A percentile compares a stretch with the other conserved stretches of the same genome.
Conservation (phyloP, 2,329 filamentous ascomycete genomes). For the Microcera coccophila region DNA sequence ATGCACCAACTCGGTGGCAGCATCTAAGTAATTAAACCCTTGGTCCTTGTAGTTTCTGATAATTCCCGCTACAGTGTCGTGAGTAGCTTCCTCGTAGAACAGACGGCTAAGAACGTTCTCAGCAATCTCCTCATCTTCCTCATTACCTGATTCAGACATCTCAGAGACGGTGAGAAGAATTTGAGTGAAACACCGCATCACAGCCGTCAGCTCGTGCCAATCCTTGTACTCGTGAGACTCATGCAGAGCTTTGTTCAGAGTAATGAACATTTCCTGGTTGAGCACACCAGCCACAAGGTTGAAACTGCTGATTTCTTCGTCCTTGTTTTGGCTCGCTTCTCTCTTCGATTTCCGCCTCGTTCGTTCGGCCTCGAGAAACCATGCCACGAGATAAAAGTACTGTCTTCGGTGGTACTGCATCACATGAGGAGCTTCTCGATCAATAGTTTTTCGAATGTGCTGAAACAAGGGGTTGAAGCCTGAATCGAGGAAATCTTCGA, state of each 20-base stretch:
- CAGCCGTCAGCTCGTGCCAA: slow-evolving; percentile 81
- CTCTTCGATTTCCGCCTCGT: slow-evolving; percentile 61
- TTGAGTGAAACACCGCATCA: slow-evolving; percentile 92
- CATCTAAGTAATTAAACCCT: slow-evolving; percentile 88
- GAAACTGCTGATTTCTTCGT: slow-evolving; percentile 67
- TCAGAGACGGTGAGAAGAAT: slow-evolving; percentile 89
- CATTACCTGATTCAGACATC: slow-evolving; percentile 77
- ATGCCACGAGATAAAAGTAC: slow-evolving; percentile 87
- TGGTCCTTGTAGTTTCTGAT: slow-evolving; percentile 87
- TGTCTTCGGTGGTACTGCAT: slow-evolving; percentile 73
- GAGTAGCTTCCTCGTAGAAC: slow-evolving; percentile 96
- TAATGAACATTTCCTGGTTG: slow-evolving; percentile 92
- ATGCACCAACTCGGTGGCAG: slow-evolving; percentile 84
- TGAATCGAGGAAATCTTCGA: slow-evolving; percentile 90
- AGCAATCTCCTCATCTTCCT: slow-evolving; percentile 96
- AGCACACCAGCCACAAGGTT: slow-evolving; percentile 83
- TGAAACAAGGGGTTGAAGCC: slow-evolving; percentile 90
- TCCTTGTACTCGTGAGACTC: slow-evolving; percentile 74
- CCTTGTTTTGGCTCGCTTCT: slow-evolving; percentile 41
- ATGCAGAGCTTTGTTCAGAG: slow-evolving; percentile 79
- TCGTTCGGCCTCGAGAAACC: slow-evolving; percentile 87
- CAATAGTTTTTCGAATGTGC: slow-evolving; percentile 82
- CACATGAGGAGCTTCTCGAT: slow-evolving; percentile 81
- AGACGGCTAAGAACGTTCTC: slow-evolving; percentile 95
- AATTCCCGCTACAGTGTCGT: slow-evolving; percentile 79